phyloP scores from a whole-genome alignment of 176 grass and related monocot species.

The Carex myosuroides region DNA sequence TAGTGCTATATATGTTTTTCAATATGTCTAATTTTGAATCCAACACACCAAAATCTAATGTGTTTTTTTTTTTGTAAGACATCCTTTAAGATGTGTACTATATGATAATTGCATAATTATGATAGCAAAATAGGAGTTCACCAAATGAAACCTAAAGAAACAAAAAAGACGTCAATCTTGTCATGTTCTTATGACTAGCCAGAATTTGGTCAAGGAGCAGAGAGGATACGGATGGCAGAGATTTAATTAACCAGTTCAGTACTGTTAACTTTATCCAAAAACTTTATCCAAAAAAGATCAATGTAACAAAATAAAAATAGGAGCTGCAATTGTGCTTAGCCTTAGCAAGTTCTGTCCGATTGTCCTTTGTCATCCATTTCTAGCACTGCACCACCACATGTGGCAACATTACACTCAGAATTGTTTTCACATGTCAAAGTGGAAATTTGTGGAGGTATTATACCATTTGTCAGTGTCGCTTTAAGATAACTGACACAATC shows the following conservation, averaged over 20 bases:
- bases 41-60: not conserved
- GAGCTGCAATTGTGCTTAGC: not conserved
- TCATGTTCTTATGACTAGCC: not conserved
- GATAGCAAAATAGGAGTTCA: not conserved
- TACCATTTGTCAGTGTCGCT: no score
- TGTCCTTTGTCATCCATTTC: not conserved
- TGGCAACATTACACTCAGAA: not conserved
- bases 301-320: not conserved
- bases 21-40: no score
- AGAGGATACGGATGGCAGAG: not conserved
- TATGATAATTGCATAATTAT: not conserved
- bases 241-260: not conserved
- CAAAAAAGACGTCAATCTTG: conserved; percentile 1
- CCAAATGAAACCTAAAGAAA: not conserved
- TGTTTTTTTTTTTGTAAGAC: no score
- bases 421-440: not conserved
- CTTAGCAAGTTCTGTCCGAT: not conserved
- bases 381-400: conserved; percentile 1
- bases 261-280: not conserved
- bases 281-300: not conserved
- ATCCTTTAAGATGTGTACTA: no score
- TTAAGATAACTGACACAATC: no score
- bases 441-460: not conserved
- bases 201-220: not conserved
- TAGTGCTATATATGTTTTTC: no score